A percentile compares a stretch with the other conserved stretches of the same genome.
Conservation (phyloP, 441 rosid genomes). For the Melastoma candidum region DNA sequence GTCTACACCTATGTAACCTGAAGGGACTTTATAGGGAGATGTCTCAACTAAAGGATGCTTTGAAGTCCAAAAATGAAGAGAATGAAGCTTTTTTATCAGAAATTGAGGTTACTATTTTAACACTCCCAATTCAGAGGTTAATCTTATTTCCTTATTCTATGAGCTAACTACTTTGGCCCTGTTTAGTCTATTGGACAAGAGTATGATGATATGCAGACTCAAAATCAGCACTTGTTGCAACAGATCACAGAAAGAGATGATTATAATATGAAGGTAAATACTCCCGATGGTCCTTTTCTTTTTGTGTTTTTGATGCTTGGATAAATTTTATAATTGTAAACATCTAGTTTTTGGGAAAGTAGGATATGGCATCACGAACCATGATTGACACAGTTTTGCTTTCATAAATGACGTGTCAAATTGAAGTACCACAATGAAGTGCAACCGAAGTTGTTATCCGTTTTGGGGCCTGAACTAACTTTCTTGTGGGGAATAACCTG, state of each 20-base stretch:
- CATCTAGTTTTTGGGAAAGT: neutral
- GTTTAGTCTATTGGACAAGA: slow-evolving; percentile 88
- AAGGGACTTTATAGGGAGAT: slow-evolving; percentile 46
- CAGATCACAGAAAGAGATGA: slow-evolving; percentile 98
- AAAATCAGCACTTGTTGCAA: slow-evolving; percentile 88
- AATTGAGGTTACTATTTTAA: slow-evolving; percentile 59
- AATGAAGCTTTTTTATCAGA: slow-evolving; percentile 88
- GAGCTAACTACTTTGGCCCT: slow-evolving; percentile 22
- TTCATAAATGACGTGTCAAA: too few relatives aligned
- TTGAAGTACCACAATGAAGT: too few relatives aligned
- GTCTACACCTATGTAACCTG: neutral
- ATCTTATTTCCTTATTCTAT: slow-evolving; percentile 12
- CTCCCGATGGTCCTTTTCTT: slow-evolving; percentile 10
- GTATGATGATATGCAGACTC: slow-evolving; percentile 93
- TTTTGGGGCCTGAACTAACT: too few relatives aligned
- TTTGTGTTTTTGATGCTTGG: slow-evolving; percentile 6
- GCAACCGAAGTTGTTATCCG: too few relatives aligned
- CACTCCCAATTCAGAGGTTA: slow-evolving; percentile 7
- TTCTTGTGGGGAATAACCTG: too few relatives aligned
- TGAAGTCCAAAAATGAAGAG: slow-evolving; percentile 86
- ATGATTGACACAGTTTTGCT: too few relatives aligned
- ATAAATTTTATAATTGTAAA: neutral
- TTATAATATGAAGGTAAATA: slow-evolving; percentile 84
- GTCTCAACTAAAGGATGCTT: slow-evolving; percentile 40
- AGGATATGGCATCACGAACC: too few relatives aligned